These are phyloP conservation scores for Tetrahymena borealis DNA, from an alignment of 73 alveolate genomes.

Conservation along the genomic window DNA sequence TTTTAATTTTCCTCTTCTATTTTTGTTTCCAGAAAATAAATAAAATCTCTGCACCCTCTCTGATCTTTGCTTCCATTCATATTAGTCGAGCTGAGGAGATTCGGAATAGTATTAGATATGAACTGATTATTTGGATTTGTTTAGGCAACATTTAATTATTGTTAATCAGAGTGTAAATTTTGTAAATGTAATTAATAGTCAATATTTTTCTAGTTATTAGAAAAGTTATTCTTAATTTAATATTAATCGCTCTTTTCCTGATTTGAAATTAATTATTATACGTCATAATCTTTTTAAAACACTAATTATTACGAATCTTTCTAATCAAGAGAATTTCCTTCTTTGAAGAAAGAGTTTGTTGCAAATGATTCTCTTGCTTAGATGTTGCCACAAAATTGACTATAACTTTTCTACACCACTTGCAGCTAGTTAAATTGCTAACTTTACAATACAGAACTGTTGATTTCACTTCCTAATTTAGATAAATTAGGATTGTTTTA, in stretches of 20 bases:
- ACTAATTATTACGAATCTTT: background rate
- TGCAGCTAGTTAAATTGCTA: background rate
- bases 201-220: background rate
- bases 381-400: background rate
- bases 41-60: background rate
- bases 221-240: background rate
- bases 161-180: background rate
- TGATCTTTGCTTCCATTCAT: background rate
- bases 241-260: background rate
- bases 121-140: too few relatives aligned
- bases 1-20: background rate
- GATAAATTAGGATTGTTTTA: background rate
- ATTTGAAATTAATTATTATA: background rate
- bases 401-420: background rate
- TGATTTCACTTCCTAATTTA: background rate
- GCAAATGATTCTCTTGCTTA: background rate
- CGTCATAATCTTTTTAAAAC: background rate
- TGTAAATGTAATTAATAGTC: background rate
- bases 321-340: background rate
- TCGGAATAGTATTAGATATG: background rate
- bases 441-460: background rate
- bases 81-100: background rate
- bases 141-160: too few relatives aligned
- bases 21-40: background rate
- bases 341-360: background rate